These are phyloP conservation scores for Pyrenophora tritici-repentis DNA, from an alignment of 2,329 filamentous ascomycete genomes.

Conservation along the genomic window DNA sequence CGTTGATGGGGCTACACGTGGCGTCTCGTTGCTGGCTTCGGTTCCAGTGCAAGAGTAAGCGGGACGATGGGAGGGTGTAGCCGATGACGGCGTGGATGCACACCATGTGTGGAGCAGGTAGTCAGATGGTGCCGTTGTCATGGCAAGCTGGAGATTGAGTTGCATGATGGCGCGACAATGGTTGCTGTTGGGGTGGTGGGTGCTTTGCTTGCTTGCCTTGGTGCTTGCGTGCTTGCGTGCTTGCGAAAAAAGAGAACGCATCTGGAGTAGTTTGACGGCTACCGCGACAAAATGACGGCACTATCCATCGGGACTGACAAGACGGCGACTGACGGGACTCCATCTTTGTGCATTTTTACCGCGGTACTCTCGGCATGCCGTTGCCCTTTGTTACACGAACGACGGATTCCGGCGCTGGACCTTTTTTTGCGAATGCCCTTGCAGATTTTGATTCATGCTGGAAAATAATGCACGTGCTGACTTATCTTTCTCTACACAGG, in stretches of 20 bases:
- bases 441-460: neutral
- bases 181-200: conserved; percentile 2
- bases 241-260: too few species aligned
- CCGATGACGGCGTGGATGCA: conserved; percentile 24
- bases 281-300: conserved; percentile 16
- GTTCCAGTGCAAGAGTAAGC: conserved; percentile 20
- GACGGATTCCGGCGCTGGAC: conserved; percentile 4
- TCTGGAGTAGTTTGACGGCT: conserved; percentile 2
- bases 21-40: conserved; percentile 39
- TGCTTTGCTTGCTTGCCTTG: neutral
- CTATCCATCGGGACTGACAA: neutral
- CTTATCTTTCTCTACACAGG: conserved; percentile 57
- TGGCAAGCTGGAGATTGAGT: conserved; percentile 16
- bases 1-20: conserved; percentile 43
- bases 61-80: conserved; percentile 21
- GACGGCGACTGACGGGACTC: neutral
- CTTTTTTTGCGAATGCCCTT: neutral
- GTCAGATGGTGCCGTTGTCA: conserved; percentile 14
- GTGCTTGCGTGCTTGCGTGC: too few species aligned
- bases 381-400: neutral
- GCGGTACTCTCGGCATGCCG: conserved; percentile 11
- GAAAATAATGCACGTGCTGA: conserved; percentile 34
- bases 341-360: neutral
- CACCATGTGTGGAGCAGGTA: conserved; percentile 8
- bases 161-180: conserved; percentile 18